Conservation (phyloP, 176 grass and related monocot species). For the Oryza meyeriana region DNA sequence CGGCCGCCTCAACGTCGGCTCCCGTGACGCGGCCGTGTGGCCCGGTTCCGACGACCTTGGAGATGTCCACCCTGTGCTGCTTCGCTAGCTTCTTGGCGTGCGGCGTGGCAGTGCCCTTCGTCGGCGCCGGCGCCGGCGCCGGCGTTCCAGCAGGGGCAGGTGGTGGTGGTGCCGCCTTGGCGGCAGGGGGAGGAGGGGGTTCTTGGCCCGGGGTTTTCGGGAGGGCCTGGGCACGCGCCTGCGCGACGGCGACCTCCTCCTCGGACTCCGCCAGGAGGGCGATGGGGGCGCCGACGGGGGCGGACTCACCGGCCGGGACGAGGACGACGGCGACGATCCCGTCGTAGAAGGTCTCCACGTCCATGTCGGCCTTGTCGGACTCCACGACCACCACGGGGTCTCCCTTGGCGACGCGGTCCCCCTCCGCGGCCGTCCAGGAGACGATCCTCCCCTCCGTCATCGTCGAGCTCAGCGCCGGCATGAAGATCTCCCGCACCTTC, state of each 20-base stretch:
- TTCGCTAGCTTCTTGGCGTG: slow-evolving; percentile 87
- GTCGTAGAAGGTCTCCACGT: slow-evolving; percentile 93
- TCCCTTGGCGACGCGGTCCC: slow-evolving; percentile 81
- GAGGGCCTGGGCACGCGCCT: slow-evolving; percentile 55
- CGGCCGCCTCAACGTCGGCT: slow-evolving; percentile 65
- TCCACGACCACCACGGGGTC: slow-evolving; percentile 91
- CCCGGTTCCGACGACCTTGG: slow-evolving; percentile 50
- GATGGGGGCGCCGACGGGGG: slow-evolving; percentile 78
- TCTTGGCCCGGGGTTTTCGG: slow-evolving; percentile 18
- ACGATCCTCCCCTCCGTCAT: slow-evolving; percentile 92
- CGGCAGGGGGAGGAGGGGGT: slow-evolving; percentile 11
- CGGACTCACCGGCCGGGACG: slow-evolving; percentile 60
- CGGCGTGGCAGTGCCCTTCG: slow-evolving; percentile 55
- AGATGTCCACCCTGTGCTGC: slow-evolving; percentile 65
- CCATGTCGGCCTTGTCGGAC: slow-evolving; percentile 97
- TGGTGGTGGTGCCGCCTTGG: slow-evolving; percentile 8
- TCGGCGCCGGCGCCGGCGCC: slow-evolving; percentile 21
- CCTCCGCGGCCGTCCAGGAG: slow-evolving; percentile 78
- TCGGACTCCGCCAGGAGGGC: slow-evolving; percentile 82
- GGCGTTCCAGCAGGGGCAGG: slow-evolving; percentile 26
- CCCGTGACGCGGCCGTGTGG: slow-evolving; percentile 60
- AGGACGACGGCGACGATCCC: slow-evolving; percentile 82
- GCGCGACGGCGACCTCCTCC: slow-evolving; percentile 69
- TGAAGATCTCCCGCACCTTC: slow-evolving; percentile 95
- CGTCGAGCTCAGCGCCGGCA: slow-evolving; percentile 81